Base-by-base conservation (phyloP, 2,329 filamentous ascomycete genomes). In the Macrophomina phaseolina region DNA sequence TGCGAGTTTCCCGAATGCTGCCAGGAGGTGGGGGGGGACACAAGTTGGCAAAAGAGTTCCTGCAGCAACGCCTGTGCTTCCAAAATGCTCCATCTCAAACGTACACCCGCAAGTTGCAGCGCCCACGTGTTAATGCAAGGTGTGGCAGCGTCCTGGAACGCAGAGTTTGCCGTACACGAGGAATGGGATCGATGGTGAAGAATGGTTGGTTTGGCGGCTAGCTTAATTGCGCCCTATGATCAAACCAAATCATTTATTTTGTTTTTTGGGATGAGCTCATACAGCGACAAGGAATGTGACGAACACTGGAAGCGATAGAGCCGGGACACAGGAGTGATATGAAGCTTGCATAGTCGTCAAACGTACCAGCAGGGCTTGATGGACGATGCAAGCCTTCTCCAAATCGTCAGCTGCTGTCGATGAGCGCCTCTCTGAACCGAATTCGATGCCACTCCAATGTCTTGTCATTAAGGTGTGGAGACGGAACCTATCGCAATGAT, bases 31-130 rank as follows among this genome's bases (percentile, higher is more conserved):
- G 28, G 11, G 28, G 48, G 36, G 28, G 12, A 30, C 9, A 16
- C 23, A n/a, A 9, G 9, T 42, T 14, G 7, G n/a, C 23, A 3
- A 23, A 23, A 48, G 16, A 38, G 7, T 34, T 28, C 56, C 34
- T 61, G 56, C 56, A 61, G 56, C 40, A 48, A 61, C 56, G 12
- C 38, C 23, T 23, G 38, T 40, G 56, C 56, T 34, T 34, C 42
- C 38, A 8, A 36, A 61, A 48, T 61, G 40, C 23, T 61, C 16
- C 36, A 23, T 61, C 14, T 23, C 23, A 28, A 52, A 52, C 38
- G 40, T 46, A 38, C 28, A 16, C 23, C 14, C 23, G 42, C 42
- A 48, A 34, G 30, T 32, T 38, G 16, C 42, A 18, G 23, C 23
- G 23, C 23, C 23, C 42, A 49, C 42, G 56, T 61, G 42, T 49